phyloP scores from a whole-genome alignment of 768 basidiomycete genomes.

The Hygrocybe coccinea region DNA sequence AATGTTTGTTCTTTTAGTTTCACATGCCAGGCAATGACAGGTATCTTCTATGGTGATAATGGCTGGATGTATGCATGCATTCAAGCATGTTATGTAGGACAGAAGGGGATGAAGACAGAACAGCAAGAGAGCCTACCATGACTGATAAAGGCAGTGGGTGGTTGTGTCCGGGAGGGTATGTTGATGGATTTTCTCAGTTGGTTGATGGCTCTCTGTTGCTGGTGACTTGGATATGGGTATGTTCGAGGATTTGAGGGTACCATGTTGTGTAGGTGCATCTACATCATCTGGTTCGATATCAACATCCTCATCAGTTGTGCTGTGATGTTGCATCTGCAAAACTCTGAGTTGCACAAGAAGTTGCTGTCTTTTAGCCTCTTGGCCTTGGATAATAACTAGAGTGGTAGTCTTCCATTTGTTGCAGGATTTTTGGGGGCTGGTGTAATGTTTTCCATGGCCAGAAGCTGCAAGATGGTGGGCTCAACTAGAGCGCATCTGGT shows the following conservation, averaged over 20 bases:
- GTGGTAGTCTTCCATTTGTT: background rate
- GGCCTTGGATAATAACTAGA: background rate
- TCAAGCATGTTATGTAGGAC: background rate
- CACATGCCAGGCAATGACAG: background rate
- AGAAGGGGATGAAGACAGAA: background rate
- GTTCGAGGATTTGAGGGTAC: background rate
- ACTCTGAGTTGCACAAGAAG: background rate
- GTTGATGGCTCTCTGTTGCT: background rate
- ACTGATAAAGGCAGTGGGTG: background rate
- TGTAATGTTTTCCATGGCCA: slow-evolving; percentile 5
- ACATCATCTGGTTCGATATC: background rate
- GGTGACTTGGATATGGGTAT: background rate
- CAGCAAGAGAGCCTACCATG: background rate
- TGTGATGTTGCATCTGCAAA: background rate
- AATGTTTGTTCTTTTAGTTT: slow-evolving; percentile 2
- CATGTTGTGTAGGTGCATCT: background rate
- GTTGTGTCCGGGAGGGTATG: background rate
- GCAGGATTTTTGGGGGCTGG: slow-evolving; percentile 4
- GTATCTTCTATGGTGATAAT: background rate
- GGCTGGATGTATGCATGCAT: background rate
- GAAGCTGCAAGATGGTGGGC: background rate
- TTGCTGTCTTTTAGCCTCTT: background rate
- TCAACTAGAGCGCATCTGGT: background rate
- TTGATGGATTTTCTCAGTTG: background rate
- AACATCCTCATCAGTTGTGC: too few relatives aligned